These are phyloP conservation scores for Alternaria postmessia DNA, from an alignment of 2,329 filamentous ascomycete species.

Conservation along the genomic window DNA sequence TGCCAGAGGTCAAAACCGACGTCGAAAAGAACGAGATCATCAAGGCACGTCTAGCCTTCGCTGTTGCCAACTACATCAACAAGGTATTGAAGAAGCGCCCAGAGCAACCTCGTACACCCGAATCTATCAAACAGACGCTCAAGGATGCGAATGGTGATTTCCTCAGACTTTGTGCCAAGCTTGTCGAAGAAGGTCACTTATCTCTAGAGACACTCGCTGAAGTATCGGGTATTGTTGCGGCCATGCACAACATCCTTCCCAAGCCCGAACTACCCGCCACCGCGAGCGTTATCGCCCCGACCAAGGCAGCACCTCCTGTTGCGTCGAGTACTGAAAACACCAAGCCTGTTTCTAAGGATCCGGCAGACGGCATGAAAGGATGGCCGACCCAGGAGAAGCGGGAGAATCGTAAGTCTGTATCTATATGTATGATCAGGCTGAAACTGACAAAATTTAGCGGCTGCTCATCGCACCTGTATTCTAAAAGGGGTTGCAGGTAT, in stretches of 20 bases:
- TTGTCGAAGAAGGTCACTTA: conserved; percentile 31
- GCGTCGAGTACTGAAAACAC: background rate
- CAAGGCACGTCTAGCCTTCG: conserved; percentile 28
- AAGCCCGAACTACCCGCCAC: conserved; percentile 16
- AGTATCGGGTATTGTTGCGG: conserved; percentile 32
- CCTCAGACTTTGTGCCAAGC: conserved; percentile 29
- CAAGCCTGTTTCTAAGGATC: conserved; percentile 5
- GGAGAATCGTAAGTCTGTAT: conserved; percentile 30
- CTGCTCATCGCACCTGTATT: conserved; percentile 34
- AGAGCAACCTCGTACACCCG: conserved; percentile 14
- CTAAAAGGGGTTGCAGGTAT: conserved; percentile 36
- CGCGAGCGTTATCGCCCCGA: background rate
- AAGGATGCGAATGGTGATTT: conserved; percentile 30
- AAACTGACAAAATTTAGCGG: conserved; percentile 26
- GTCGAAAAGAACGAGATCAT: conserved; percentile 21
- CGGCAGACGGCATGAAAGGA: conserved; percentile 20
- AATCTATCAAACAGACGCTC: conserved; percentile 25
- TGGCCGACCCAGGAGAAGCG: conserved; percentile 46
- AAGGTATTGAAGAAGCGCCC: conserved; percentile 19
- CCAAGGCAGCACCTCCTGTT: background rate
- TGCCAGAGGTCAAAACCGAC: conserved; percentile 4
- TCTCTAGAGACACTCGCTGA: conserved; percentile 31
- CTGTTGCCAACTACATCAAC: conserved; percentile 33
- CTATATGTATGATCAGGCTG: fast-evolving
- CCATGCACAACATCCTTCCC: conserved; percentile 26